Percentiles rank a stretch among this genome's conserved stretches.
phyloP scores from a whole-genome alignment of 179 eudicot species.

The Spergularia azorica region DNA sequence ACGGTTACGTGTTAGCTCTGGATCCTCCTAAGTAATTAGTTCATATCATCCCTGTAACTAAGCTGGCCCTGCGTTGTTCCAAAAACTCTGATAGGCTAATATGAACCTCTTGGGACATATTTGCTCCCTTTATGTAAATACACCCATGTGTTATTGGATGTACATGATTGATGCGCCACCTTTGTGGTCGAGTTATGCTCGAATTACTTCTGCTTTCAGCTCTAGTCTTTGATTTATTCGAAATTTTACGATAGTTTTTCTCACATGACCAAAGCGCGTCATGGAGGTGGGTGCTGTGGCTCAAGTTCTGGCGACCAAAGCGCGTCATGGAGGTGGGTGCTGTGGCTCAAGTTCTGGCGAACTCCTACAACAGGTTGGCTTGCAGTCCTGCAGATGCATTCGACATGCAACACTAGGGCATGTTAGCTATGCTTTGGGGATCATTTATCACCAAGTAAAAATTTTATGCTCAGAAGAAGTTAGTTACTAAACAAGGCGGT shows the following conservation, averaged over 20 bases:
- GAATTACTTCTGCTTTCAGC: background rate
- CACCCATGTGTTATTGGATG: slow-evolving; percentile 24
- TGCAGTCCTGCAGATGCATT: no score
- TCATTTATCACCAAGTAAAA: no score
- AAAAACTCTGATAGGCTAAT: background rate
- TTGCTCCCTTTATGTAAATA: slow-evolving; percentile 26
- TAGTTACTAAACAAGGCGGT: no score
- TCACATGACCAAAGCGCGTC: no score
- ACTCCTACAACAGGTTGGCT: no score
- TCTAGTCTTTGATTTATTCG: background rate
- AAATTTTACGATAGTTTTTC: background rate
- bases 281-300: background rate
- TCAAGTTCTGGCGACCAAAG: no score
- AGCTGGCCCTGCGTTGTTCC: background rate
- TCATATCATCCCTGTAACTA: background rate
- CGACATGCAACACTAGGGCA: no score
- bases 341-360: background rate
- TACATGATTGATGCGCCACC: slow-evolving; percentile 8
- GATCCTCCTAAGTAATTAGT: slow-evolving; percentile 1
- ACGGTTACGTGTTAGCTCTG: slow-evolving; percentile 39
- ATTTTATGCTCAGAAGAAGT: no score
- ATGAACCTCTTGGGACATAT: slow-evolving; percentile 5
- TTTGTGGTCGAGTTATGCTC: slow-evolving; percentile 16
- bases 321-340: background rate
- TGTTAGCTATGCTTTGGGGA: no score